Conservation (phyloP, 1,139 yeast genomes). For the Scheffersomyces stambukii region DNA sequence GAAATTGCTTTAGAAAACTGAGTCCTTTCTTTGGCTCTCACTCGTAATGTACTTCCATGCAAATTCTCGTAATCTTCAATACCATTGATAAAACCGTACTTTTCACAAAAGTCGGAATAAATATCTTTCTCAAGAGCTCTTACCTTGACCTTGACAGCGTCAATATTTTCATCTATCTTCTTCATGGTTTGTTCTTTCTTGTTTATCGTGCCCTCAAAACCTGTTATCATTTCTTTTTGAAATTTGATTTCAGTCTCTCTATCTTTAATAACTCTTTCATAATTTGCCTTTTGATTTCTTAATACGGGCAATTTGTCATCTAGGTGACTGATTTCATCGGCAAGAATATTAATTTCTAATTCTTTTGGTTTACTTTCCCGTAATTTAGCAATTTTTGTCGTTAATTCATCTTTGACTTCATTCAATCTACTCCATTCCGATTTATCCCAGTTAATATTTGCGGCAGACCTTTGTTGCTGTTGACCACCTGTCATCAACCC, state of each 20-base stretch:
- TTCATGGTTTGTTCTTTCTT: constrained; percentile 19
- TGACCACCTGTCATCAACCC: constrained; percentile 94
- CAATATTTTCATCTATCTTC: constrained; percentile 28
- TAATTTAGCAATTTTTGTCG: constrained; percentile 49
- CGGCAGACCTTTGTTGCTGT: constrained; percentile 27
- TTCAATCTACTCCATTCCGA: constrained; percentile 58
- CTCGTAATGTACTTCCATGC: constrained; percentile 60
- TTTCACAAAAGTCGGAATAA: constrained; percentile 52
- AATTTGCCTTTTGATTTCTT: constrained; percentile 45
- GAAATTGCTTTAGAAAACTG: constrained; percentile 58
- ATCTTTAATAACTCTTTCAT: constrained; percentile 53
- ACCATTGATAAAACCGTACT: constrained; percentile 46
- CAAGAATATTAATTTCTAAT: constrained; percentile 50
- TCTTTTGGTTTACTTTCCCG: constrained; percentile 51
- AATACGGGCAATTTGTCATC: constrained; percentile 54
- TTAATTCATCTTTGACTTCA: constrained; percentile 57
- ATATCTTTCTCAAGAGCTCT: constrained; percentile 38
- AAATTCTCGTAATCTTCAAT: constrained; percentile 65
- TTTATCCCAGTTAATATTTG: constrained; percentile 63
- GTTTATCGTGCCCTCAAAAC: constrained; percentile 15
- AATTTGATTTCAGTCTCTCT: constrained; percentile 52
- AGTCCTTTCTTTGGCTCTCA: constrained; percentile 60
- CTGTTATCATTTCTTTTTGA: constrained; percentile 27
- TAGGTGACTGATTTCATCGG: constrained; percentile 50
- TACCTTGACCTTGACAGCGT: constrained; percentile 23